Evolutionary conservation across 1,284 basidiomycete genomes (phyloP).

Genomic region (Fomes fomentarius): DNA sequence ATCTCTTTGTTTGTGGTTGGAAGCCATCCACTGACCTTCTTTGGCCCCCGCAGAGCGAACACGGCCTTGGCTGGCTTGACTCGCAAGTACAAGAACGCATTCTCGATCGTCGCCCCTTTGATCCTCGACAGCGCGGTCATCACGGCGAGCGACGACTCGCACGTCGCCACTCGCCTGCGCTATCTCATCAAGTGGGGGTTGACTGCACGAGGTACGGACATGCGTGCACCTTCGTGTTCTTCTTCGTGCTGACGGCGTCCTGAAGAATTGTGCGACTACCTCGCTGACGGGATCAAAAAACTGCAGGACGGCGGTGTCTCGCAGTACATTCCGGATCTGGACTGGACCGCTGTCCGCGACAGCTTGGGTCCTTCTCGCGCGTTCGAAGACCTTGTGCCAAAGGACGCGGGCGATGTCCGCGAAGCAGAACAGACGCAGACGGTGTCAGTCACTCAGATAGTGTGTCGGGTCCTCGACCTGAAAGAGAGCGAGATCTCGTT

Average conservation of each 20-base stretch:
- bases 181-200: conserved; percentile 34
- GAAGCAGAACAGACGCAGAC: background rate
- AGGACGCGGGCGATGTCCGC: background rate
- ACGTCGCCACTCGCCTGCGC: conserved; percentile 24
- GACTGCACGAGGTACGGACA: conserved; percentile 31
- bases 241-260: conserved; percentile 21
- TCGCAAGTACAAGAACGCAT: conserved; percentile 36
- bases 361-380: conserved; percentile 29
- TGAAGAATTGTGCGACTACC: conserved; percentile 36
- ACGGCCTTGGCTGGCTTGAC: conserved; percentile 37
- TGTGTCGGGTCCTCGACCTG: conserved; percentile 35
- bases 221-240: background rate
- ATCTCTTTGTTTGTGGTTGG: background rate
- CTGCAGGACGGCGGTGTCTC: conserved; percentile 25
- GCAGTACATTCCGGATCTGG: conserved; percentile 37
- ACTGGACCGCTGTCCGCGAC: conserved; percentile 32
- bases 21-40: background rate
- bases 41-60: conserved; percentile 43
- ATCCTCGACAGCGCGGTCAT: conserved; percentile 34
- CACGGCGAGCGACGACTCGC: conserved; percentile 10
- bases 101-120: conserved; percentile 39
- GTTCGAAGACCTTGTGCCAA: conserved; percentile 28
- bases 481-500: conserved; percentile 36
- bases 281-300: conserved; percentile 35
- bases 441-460: conserved; percentile 9